A percentile compares a stretch with the other conserved stretches of the same genome.
Conservation (phyloP, 495 filamentous ascomycete species). For the Xylaria telfairii region DNA sequence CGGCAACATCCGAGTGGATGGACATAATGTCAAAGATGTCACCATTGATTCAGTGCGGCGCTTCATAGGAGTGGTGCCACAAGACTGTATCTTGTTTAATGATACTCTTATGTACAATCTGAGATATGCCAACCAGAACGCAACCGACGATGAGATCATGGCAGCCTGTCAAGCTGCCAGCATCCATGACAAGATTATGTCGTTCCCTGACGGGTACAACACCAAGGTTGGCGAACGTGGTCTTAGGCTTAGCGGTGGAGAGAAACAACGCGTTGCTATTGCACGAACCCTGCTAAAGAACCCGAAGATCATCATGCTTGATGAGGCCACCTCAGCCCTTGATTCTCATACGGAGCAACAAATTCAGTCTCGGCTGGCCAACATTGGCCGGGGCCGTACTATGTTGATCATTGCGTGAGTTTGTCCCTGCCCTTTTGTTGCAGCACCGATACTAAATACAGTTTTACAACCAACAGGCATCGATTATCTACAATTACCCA, state of each 20-base stretch:
- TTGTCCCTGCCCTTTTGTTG: neutral
- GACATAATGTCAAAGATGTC: conserved; percentile 79
- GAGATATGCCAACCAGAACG: conserved; percentile 87
- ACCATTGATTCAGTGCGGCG: conserved; percentile 92
- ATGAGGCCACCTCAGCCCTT: conserved; percentile 94
- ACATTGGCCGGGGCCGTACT: conserved; percentile 81
- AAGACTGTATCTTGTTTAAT: conserved; percentile 97
- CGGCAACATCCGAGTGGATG: conserved; percentile 84
- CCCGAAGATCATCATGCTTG: conserved; percentile 92
- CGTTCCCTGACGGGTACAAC: conserved; percentile 89
- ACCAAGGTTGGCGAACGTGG: conserved; percentile 96
- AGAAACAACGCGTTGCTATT: conserved; percentile 97
- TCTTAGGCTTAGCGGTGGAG: conserved; percentile 88
- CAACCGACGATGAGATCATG: conserved; percentile 84
- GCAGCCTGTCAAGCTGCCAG: conserved; percentile 90
- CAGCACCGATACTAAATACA: conserved; percentile 2
- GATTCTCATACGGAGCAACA: conserved; percentile 97
- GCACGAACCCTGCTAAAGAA: conserved; percentile 96
- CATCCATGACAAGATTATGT: conserved; percentile 94
- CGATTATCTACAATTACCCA: conserved; percentile 92
- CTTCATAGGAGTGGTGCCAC: conserved; percentile 94
- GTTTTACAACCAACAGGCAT: conserved; percentile 55
- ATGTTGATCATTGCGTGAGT: conserved; percentile 69
- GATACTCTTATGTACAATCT: conserved; percentile 96
- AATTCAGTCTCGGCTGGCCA: conserved; percentile 85